These are phyloP conservation scores for Miscanthus lutarioriparius DNA, from an alignment of 176 grass and related monocot species.

Conservation along the genomic window DNA sequence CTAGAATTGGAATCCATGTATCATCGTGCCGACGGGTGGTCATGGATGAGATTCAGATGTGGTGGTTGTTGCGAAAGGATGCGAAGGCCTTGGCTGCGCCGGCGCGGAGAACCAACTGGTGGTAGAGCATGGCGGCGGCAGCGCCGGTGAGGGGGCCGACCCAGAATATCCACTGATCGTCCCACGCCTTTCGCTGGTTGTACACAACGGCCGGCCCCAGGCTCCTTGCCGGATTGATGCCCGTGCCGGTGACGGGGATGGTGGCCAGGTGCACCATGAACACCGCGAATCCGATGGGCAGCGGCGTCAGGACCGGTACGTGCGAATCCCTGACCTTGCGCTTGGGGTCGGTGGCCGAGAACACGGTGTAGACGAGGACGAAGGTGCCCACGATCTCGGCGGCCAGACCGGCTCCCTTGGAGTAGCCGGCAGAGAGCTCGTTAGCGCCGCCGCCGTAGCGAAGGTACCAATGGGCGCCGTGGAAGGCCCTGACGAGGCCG, in stretches of 20 bases:
- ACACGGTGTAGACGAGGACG: neutral
- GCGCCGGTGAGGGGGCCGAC: constrained; percentile 39
- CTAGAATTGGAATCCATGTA: neutral
- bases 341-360: neutral
- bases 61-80: constrained; percentile 26
- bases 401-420: neutral
- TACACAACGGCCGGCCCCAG: neutral
- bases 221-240: neutral
- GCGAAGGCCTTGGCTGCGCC: constrained; percentile 33
- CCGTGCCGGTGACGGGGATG: neutral
- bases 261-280: neutral
- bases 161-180: constrained; percentile 48
- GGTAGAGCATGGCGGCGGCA: constrained; percentile 32
- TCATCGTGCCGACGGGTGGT: neutral
- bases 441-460: neutral
- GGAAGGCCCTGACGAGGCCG: neutral
- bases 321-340: neutral
- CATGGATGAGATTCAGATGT: neutral
- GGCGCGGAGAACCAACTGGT: constrained; percentile 41
- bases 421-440: neutral
- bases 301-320: neutral
- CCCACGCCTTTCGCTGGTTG: constrained; percentile 31
- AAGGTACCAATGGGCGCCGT: neutral
- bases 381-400: neutral
- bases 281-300: neutral